Percentiles rank a stretch among this genome's conserved stretches.
These are phyloP conservation scores for Claviceps pazoutovae DNA, from an alignment of 2,329 filamentous ascomycete genomes.

Conservation along the genomic window DNA sequence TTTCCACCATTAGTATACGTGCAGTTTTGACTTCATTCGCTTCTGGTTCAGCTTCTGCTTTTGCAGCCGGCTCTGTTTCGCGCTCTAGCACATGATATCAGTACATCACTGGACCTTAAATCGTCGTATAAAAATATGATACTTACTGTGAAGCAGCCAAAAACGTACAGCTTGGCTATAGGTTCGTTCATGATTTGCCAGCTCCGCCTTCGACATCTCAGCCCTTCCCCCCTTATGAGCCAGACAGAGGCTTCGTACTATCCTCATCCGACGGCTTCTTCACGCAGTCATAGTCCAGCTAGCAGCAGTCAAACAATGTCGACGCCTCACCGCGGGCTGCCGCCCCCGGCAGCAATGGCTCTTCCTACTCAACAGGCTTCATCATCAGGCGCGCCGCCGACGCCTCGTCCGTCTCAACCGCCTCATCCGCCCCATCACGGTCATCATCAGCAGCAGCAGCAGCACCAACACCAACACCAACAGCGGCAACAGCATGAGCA, in stretches of 20 bases:
- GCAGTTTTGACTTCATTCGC: neutral
- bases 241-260: slow-evolving; percentile 33
- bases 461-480: slow-evolving; percentile 10
- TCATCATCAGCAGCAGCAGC: slow-evolving; percentile 9
- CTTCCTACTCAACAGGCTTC: slow-evolving; percentile 35
- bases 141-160: slow-evolving; percentile 48
- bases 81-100: slow-evolving; percentile 14
- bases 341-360: slow-evolving; percentile 52
- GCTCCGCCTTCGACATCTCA: slow-evolving; percentile 42
- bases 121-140: slow-evolving; percentile 30
- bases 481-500: slow-evolving; percentile 3
- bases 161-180: slow-evolving; percentile 46
- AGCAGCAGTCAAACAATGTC: slow-evolving; percentile 43
- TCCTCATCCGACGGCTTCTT: slow-evolving; percentile 23
- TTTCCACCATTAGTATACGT: neutral
- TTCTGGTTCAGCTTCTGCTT: neutral
- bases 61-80: neutral
- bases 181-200: slow-evolving; percentile 47
- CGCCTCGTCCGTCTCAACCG: slow-evolving; percentile 1
- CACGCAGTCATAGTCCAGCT: slow-evolving; percentile 32
- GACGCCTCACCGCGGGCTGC: slow-evolving; percentile 54
- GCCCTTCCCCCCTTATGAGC: slow-evolving; percentile 38
- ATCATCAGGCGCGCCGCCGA: slow-evolving; percentile 12
- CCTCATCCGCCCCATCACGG: slow-evolving; percentile 10
- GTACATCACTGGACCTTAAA: slow-evolving; percentile 12